A percentile compares a stretch with the other conserved stretches of the same genome.
Evolutionary conservation across 345 rosid genomes (phyloP).

Genomic region (Lepidium didymum): DNA sequence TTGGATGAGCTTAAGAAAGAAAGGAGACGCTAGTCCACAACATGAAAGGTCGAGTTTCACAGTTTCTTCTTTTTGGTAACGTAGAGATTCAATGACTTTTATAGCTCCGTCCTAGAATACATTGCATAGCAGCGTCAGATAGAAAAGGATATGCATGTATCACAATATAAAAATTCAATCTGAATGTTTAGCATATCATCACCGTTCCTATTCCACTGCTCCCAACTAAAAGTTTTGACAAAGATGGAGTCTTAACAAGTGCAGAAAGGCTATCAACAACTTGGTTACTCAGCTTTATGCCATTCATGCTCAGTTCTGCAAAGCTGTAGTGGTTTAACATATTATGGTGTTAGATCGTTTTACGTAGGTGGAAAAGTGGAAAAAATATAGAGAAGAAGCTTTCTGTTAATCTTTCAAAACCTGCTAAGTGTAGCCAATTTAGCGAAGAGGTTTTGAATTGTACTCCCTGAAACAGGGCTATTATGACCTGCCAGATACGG

Average conservation of each 20-base stretch:
- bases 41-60: conserved; percentile 68
- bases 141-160: not conserved
- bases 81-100: conserved; percentile 47
- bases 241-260: conserved; percentile 51
- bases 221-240: conserved; percentile 68
- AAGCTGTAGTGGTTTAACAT: conserved; percentile 41
- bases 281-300: conserved; percentile 63
- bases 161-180: not conserved
- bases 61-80: conserved; percentile 46
- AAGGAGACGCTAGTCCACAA: conserved; percentile 51
- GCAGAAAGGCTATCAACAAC: conserved; percentile 62
- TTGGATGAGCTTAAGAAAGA: conserved; percentile 33
- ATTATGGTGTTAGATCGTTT: not conserved
- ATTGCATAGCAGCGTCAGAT: conserved; percentile 5
- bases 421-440: conserved; percentile 59
- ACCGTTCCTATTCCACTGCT: conserved; percentile 78
- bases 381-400: not conserved
- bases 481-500: conserved; percentile 52
- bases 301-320: conserved; percentile 71
- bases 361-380: not conserved
- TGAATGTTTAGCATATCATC: conserved; percentile 14
- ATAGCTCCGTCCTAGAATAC: conserved; percentile 61
- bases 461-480: conserved; percentile 56
- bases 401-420: conserved; percentile 29
- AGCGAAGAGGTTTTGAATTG: conserved; percentile 47